These are phyloP conservation scores for Myriosclerotinia scirpicola DNA, from an alignment of 2,329 filamentous ascomycete species.

Conservation along the genomic window DNA sequence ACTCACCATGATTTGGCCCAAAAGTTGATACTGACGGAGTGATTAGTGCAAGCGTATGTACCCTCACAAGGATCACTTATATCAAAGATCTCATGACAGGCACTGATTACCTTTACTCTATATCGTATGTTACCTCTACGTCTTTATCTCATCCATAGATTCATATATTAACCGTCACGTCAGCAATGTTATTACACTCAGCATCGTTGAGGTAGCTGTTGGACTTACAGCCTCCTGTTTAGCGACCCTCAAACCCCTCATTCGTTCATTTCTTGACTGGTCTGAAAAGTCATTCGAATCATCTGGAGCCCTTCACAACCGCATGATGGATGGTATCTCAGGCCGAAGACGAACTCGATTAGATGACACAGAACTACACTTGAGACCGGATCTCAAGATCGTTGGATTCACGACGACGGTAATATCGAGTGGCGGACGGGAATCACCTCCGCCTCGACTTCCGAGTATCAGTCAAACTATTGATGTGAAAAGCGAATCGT, in stretches of 20 bases:
- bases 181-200: slow-evolving; percentile 22
- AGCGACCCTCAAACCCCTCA: slow-evolving; percentile 35
- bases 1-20: not conserved
- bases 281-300: slow-evolving; percentile 11
- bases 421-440: slow-evolving; percentile 21
- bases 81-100: slow-evolving; percentile 29
- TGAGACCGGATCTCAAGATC: slow-evolving; percentile 17
- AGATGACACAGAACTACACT: not conserved
- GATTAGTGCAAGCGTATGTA: slow-evolving; percentile 34
- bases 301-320: slow-evolving; percentile 1
- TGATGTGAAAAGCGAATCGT: slow-evolving; percentile 1
- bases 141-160: not conserved
- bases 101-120: slow-evolving; percentile 35
- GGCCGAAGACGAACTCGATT: not conserved
- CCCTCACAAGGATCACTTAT: slow-evolving; percentile 37
- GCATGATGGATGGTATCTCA: not conserved
- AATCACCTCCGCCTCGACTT: not conserved
- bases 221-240: slow-evolving; percentile 32
- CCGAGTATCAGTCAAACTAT: not conserved
- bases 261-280: slow-evolving; percentile 32
- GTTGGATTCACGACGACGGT: slow-evolving; percentile 19
- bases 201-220: slow-evolving; percentile 34
- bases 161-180: not conserved
- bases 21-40: slow-evolving; percentile 13
- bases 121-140: slow-evolving; percentile 31